phyloP scores from a whole-genome alignment of 1,139 yeast genomes.

The Candida sp. region DNA sequence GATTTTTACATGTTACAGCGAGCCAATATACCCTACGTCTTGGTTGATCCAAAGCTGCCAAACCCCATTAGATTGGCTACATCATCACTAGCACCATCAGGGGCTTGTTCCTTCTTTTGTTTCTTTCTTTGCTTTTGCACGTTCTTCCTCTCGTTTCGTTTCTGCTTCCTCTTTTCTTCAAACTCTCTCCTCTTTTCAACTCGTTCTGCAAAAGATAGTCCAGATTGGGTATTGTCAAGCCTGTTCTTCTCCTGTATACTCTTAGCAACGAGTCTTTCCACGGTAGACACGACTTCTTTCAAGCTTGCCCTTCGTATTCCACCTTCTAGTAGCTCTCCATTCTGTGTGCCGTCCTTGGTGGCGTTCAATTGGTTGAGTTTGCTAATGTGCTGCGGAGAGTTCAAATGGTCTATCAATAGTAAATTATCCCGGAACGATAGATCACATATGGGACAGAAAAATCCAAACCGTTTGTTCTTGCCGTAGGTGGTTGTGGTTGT shows the following conservation, averaged over 20 bases:
- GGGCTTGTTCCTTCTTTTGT: conserved; percentile 13
- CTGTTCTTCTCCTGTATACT: conserved; percentile 21
- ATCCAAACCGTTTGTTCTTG: conserved; percentile 72
- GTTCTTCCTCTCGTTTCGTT: conserved; percentile 28
- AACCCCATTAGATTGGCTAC: conserved; percentile 65
- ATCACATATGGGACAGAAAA: conserved; percentile 81
- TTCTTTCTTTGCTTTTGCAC: conserved; percentile 19
- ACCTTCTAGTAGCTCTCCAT: conserved; percentile 32
- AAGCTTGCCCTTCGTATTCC: conserved; percentile 37
- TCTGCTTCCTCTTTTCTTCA: conserved; percentile 40
- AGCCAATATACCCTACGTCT: conserved; percentile 8
- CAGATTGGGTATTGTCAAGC: conserved; percentile 3
- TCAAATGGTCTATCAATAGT: conserved; percentile 83
- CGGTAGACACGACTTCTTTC: conserved; percentile 35
- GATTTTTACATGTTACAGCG: neutral
- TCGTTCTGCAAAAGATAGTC: conserved; percentile 39
- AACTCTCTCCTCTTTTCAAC: conserved; percentile 44
- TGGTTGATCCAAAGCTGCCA: conserved; percentile 45
- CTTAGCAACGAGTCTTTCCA: conserved; percentile 32
- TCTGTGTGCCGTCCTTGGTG: conserved; percentile 31
- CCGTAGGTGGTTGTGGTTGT: conserved; percentile 13
- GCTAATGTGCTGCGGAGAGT: conserved; percentile 63
- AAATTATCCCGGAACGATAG: conserved; percentile 81
- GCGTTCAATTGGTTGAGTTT: conserved; percentile 22
- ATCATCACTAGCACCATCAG: conserved; percentile 20